Base-by-base conservation (phyloP, 257 asterid species). In the Rhazya stricta region DNA sequence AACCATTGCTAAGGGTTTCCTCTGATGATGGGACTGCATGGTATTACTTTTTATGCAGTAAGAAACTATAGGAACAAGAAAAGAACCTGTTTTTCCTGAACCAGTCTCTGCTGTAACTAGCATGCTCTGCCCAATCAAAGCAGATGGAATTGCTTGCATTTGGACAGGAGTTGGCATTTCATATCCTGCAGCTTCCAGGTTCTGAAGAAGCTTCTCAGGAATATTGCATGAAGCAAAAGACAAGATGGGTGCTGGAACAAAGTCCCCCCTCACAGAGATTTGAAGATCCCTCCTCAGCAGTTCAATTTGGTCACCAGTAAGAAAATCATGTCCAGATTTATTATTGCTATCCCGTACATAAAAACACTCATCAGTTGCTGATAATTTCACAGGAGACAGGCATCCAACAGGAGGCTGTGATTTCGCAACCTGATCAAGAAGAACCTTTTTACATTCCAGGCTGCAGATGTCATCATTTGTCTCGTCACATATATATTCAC, bases 41-140 rank as follows among this genome's bases (percentile, higher is more conserved):
- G 34, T 68, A 42, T 83, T 86, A 27, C 71, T 21, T 69, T 86
- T 91, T 18, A 86, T 78, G 78, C 96, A 89, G 72, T 79, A 72
- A 71, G 91, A 86, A 72, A 94, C 76, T 56, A 90, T 81, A 11
- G 97, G 97, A 72, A 94, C 89, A 54, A 94, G 84, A 84, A 88
- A 94, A 13, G 98, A 88, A 67, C 92, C 89, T 1, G 97, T 90
- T 85, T 94, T 94, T 21, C 98, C 98, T 0, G 97, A 94, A 63
- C 98, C 98, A 34, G 98, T 91, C 85, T 91, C 93, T 34, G 98
- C 98, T 5, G 97, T 85, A 73, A 91, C 97, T 65, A 91, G 96
- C 83, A 90, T 46, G 86, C 93, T 91, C 79, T 85, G 87, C 34
- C 97, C 90, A 12, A 46, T 67, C 79, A 94, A 62, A 43, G 97